Percentiles rank a stretch among this genome's conserved stretches.
Evolutionary conservation across 2,329 filamentous ascomycete species (phyloP).

Genomic region (Clathrospora elynae): DNA sequence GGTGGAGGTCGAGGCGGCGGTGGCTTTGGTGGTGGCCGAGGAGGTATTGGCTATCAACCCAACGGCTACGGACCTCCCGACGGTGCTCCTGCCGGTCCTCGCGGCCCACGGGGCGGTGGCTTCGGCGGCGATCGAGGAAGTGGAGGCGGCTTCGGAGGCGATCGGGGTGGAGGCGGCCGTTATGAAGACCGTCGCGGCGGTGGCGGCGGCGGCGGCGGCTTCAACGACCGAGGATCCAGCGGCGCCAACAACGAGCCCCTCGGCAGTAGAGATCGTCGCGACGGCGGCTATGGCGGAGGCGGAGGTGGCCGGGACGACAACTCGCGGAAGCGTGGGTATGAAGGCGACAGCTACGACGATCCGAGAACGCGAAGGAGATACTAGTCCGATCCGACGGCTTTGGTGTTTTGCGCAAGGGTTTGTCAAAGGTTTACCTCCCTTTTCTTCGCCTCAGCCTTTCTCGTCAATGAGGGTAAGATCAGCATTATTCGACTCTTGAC

Average conservation of each 20-base stretch:
- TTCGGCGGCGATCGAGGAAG: slow-evolving; percentile 45
- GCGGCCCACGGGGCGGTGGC: slow-evolving; percentile 49
- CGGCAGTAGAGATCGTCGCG: slow-evolving; percentile 61
- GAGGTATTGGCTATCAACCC: slow-evolving; percentile 53
- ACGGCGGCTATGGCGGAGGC: slow-evolving; percentile 22
- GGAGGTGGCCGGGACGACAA: slow-evolving; percentile 45
- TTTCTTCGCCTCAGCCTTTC: slow-evolving; percentile 42
- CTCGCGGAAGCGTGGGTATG: slow-evolving; percentile 58
- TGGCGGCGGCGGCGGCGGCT: slow-evolving; percentile 28
- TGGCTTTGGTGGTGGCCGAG: slow-evolving; percentile 49
- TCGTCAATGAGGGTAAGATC: slow-evolving; percentile 46
- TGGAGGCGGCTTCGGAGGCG: slow-evolving; percentile 34
- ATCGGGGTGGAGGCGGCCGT: slow-evolving; percentile 34
- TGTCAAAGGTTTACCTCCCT: slow-evolving; percentile 47
- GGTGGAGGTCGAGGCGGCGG: slow-evolving; percentile 48
- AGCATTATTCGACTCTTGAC: slow-evolving; percentile 25
- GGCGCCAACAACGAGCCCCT: slow-evolving; percentile 87
- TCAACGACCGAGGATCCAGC: slow-evolving; percentile 54
- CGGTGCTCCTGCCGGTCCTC: slow-evolving; percentile 56
- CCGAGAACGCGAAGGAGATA: slow-evolving; percentile 65
- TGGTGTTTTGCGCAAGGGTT: slow-evolving; percentile 38
- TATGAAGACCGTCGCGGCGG: slow-evolving; percentile 20
- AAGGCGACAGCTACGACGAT: slow-evolving; percentile 82
- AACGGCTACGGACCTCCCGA: slow-evolving; percentile 53
- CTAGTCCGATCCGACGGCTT: slow-evolving; percentile 44